Base-by-base conservation (phyloP, 371 early-diverging fungal species). In the Mucor mucedo region DNA sequence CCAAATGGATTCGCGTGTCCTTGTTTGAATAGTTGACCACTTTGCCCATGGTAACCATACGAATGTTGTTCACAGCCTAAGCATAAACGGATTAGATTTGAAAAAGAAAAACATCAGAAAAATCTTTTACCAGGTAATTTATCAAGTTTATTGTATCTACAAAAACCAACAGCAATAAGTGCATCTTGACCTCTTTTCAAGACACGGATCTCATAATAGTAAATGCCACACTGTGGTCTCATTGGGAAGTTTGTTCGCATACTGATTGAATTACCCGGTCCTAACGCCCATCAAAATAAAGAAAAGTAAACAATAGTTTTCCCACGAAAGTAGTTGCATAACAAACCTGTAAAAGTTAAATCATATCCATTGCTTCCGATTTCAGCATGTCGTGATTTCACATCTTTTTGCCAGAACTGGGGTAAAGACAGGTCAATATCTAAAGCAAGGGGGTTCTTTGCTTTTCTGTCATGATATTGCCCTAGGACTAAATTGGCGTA, bases 41-140 rank as follows among this genome's bases (percentile, higher is more conserved):
- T 95, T 72, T 96, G 95, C 28, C 95, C 91, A 62, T 93, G 94
- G 74, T 92, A 95, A 3, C 93, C 93, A 89, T 90, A 93, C 8
- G 92, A 90, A 61, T 84, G 68, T 5, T 71, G 60, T 52, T 93
- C 93, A 88, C 88, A 91, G 5, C 93, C 92, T 87, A 13, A 9
- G n/a, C 8, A 47, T 21, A 47, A 47, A n/a, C n/a, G 21, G 8
- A 21, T 16, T 44, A 44, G n/a, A 30, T 41, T 7, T 45, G n/a
- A 16, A 14, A 44, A 14, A n/a, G n/a, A 2, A 21, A 5, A 8
- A 47, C 7, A n/a, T 45, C 3, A 16, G 1, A 44, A 44, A n/a
- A 5, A 21, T 6, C 21, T 8, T 5, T 66, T 81, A 87, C 95
- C 95, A 38, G 97, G 96, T 54, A 95, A 75, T 62, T 93, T 82